These are phyloP conservation scores for Stephania japonica DNA, from an alignment of 164 flowering plant species.

Conservation along the genomic window DNA sequence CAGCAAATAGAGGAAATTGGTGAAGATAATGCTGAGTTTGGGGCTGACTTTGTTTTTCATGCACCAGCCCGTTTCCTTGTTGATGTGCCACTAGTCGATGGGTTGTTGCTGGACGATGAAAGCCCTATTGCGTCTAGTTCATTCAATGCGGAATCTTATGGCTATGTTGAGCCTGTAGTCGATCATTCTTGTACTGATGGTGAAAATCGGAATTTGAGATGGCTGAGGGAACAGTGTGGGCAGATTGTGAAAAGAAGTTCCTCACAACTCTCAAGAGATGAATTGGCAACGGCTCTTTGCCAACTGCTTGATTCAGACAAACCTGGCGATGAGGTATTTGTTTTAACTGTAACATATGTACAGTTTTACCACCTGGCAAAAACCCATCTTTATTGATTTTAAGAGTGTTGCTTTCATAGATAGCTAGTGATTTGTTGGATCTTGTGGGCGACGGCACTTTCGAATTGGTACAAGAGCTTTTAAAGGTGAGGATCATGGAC, in stretches of 20 bases:
- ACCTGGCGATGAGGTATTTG: constrained; percentile 90
- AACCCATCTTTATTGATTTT: neutral
- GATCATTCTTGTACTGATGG: constrained; percentile 22
- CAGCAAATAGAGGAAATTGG: constrained; percentile 19
- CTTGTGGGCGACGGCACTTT: constrained; percentile 89
- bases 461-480: constrained; percentile 84
- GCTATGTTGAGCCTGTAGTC: constrained; percentile 13
- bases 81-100: constrained; percentile 57
- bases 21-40: constrained; percentile 57
- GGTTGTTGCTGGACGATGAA: constrained; percentile 32
- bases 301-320: constrained; percentile 86
- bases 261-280: constrained; percentile 89
- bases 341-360: neutral
- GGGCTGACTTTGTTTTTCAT: constrained; percentile 59
- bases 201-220: constrained; percentile 52
- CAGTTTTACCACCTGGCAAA: neutral
- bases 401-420: constrained; percentile 36
- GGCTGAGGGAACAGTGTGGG: constrained; percentile 84
- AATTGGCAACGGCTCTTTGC: constrained; percentile 91
- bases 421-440: constrained; percentile 92
- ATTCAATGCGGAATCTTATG: constrained; percentile 26
- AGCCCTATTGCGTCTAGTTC: constrained; percentile 26
- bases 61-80: constrained; percentile 73
- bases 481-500: constrained; percentile 42
- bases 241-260: constrained; percentile 47